Conservation (phyloP, 2,329 filamentous ascomycete genomes). For the Colletotrichum sp. region DNA sequence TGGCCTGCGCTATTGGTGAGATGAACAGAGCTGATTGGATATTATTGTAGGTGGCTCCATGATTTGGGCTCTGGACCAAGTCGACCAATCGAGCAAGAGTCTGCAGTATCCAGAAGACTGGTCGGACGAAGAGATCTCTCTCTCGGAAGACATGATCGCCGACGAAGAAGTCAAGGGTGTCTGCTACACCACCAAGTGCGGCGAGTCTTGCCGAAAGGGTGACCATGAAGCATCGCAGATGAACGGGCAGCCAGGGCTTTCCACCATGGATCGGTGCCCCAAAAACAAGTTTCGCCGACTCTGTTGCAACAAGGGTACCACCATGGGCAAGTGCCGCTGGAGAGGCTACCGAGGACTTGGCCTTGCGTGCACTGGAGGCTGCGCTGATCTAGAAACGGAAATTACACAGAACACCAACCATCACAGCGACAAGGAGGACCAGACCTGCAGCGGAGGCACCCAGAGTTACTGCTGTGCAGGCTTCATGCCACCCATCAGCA, state of each 20-base stretch:
- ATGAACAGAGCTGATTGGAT: background rate
- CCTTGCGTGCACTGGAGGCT: slow-evolving; percentile 30
- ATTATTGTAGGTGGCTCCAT: background rate
- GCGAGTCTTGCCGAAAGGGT: slow-evolving; percentile 27
- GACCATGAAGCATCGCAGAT: slow-evolving; percentile 30
- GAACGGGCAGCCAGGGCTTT: slow-evolving; percentile 33
- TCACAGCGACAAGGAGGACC: slow-evolving; percentile 28
- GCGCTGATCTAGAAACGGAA: slow-evolving; percentile 32
- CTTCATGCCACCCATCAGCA: slow-evolving; percentile 30
- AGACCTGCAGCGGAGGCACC: slow-evolving; percentile 32
- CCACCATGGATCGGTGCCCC: slow-evolving; percentile 27
- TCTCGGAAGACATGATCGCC: background rate
- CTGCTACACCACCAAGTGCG: slow-evolving; percentile 31
- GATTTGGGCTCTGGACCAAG: slow-evolving; percentile 20
- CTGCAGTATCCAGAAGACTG: background rate
- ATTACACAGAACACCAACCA: slow-evolving; percentile 31
- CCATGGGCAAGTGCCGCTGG: slow-evolving; percentile 32
- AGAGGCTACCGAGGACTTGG: slow-evolving; percentile 31
- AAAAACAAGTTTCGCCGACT: slow-evolving; percentile 28
- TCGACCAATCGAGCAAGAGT: slow-evolving; percentile 11
- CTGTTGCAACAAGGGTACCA: slow-evolving; percentile 29
- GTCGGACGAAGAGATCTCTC: slow-evolving; percentile 3
- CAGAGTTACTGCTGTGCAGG: slow-evolving; percentile 34
- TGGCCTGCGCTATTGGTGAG: background rate
- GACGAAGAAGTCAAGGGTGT: slow-evolving; percentile 16